Conservation (phyloP, 2,329 filamentous ascomycete species). For the Pseudogymnoascus verrucosus region DNA sequence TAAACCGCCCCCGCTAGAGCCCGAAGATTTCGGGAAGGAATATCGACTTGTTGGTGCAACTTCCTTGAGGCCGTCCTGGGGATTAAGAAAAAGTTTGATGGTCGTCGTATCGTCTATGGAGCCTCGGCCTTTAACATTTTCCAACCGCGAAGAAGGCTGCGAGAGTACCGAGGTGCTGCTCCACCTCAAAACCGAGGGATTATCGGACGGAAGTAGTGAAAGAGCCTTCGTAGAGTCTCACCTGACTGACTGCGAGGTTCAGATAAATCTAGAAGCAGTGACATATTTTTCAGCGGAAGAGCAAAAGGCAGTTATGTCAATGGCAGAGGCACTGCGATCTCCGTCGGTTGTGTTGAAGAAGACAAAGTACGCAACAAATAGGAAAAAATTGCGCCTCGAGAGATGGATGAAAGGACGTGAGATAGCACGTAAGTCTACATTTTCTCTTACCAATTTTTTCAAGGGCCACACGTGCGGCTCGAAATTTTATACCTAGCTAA, state of each 20-base stretch:
- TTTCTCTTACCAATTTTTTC: neutral
- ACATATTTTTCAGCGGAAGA: neutral
- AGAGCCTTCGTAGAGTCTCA: constrained; percentile 1
- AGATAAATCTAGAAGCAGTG: constrained; percentile 2
- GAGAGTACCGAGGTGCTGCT: constrained; percentile 7
- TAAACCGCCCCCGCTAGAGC: constrained; percentile 3
- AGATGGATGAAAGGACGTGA: neutral
- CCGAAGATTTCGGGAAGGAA: constrained; percentile 7
- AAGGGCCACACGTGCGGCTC: neutral
- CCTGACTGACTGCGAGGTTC: constrained; percentile 1
- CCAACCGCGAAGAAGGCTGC: neutral
- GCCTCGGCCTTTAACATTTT: neutral
- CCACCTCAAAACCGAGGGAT: neutral
- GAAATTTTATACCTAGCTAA: neutral
- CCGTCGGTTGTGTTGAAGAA: neutral
- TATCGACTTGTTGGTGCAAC: neutral
- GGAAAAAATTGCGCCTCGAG: neutral
- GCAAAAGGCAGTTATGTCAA: neutral
- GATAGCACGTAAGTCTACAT: neutral
- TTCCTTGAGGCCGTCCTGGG: neutral
- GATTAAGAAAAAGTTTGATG: neutral
- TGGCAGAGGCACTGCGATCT: neutral
- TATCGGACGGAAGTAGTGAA: neutral
- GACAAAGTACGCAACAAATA: neutral
- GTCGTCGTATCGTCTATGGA: neutral